Evolutionary conservation across 345 rosid genomes (phyloP), one percentile per base, ranked within the genome.

Genomic region (Kandelia obovata): DNA sequence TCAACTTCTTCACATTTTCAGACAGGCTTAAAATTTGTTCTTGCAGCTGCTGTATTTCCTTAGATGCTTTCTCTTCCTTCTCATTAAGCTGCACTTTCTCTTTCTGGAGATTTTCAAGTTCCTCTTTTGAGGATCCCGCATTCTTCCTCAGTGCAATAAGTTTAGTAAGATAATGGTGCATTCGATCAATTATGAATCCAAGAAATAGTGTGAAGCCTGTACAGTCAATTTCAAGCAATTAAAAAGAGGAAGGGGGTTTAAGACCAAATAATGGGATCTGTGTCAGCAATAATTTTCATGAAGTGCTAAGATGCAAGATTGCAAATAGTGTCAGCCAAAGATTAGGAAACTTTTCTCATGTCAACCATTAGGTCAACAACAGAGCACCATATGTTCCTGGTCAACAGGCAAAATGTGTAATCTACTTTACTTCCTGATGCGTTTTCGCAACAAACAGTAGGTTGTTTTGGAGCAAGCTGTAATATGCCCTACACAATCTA

Each of bases 191-290:
- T 60, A 93, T 68, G 78, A 93, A 93, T 43, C 98, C 98, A 0
- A 93, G 96, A 69, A 91, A 93, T 20, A 91, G 79, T 15, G 93
- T 84, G 46, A 91, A 92, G 61, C 97, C 98, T 93, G 85, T 85
- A 87, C 75, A 55, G 77, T 66, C 68, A 68, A 58, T 70, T 69
- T 65, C 59, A 61, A 58, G 60, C 53, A 53, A 59, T 75, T 68
- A 71, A 56, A 25, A 56, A 56, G 30, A 27, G 30, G 28, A 17
- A 23, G 30, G 59, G 59, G 17, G 30, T 23, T 56, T 23, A 23
- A 25, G 28, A 7, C 27, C 6, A 56, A 21, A 56, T 56, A 43
- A 43, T 43, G 16, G 49, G 49, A 21, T 43, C 49, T 0, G 49
- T 2, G 17, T 43, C 17, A 13, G 49, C 49, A 43, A 43, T 43